Evolutionary conservation across 2,329 filamentous ascomycete genomes (phyloP).

Genomic region (Raffaelea ambrosiae): DNA sequence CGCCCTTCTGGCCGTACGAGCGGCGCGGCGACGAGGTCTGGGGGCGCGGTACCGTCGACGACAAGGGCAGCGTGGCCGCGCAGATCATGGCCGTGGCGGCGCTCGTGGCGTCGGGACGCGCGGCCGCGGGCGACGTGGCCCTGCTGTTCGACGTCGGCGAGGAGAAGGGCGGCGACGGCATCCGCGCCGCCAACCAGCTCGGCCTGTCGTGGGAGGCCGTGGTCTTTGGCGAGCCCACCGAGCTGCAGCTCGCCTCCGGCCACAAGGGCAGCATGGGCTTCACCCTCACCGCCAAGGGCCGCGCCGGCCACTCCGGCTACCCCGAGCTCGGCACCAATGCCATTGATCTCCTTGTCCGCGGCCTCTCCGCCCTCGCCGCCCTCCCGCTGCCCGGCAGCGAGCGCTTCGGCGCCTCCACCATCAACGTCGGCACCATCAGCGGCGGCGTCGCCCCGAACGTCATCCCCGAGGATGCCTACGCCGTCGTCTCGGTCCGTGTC

Average conservation of each 20-base stretch:
- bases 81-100: neutral
- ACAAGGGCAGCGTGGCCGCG: slow-evolving; percentile 2
- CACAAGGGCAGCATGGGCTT: slow-evolving; percentile 1
- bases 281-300: neutral
- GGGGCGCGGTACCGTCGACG: slow-evolving; percentile 4
- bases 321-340: slow-evolving; percentile 1
- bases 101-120: neutral
- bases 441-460: slow-evolving; percentile 5
- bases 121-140: neutral
- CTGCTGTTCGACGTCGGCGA: slow-evolving; percentile 5
- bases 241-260: slow-evolving; percentile 1
- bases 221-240: slow-evolving; percentile 5
- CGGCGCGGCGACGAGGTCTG: neutral
- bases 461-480: neutral
- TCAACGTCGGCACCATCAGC: slow-evolving; percentile 1
- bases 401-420: neutral
- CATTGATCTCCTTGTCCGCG: neutral
- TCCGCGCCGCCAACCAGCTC: neutral
- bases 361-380: neutral
- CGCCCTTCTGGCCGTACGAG: neutral
- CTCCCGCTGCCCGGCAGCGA: neutral
- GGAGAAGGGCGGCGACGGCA: slow-evolving; percentile 3
- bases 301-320: slow-evolving; percentile 2
- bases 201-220: neutral
- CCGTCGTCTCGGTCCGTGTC: neutral